Conservation (phyloP, 176 grass and related monocot species). For the Pontederia paniculata region DNA sequence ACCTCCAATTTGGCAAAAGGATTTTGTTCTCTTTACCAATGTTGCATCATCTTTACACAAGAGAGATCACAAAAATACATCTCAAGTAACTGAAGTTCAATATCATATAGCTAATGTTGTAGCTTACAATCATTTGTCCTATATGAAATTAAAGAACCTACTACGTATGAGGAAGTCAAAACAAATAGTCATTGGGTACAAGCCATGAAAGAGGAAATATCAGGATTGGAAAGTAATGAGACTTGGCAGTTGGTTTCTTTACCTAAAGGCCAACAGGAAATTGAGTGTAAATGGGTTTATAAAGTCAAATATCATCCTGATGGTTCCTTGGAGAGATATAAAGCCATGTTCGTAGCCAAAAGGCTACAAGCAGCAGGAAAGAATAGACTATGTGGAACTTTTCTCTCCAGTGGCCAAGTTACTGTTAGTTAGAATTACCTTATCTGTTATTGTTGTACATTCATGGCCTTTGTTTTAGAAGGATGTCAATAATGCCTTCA, state of each 20-base stretch:
- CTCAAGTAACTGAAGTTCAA: not conserved
- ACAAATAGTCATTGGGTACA: not conserved
- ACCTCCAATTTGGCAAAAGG: too few species aligned
- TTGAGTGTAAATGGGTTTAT: not conserved
- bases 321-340: too few species aligned
- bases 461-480: conserved; percentile 8
- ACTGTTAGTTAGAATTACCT: not conserved
- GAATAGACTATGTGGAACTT: not conserved
- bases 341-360: too few species aligned
- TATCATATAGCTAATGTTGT: not conserved
- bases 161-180: not conserved
- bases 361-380: not conserved
- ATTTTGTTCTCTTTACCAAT: not conserved
- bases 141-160: not conserved
- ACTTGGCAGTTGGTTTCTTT: not conserved
- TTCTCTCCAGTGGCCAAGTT: conserved; percentile 14
- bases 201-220: not conserved
- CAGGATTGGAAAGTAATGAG: not conserved
- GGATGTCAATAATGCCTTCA: conserved; percentile 16
- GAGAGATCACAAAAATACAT: too few species aligned
- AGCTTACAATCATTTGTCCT: not conserved
- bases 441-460: not conserved
- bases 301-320: not conserved
- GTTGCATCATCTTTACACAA: not conserved
- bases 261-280: not conserved